A percentile compares a stretch with the other conserved stretches of the same genome.
Conservation (phyloP, 495 filamentous ascomycete genomes). For the Schizothecium vesticola region DNA sequence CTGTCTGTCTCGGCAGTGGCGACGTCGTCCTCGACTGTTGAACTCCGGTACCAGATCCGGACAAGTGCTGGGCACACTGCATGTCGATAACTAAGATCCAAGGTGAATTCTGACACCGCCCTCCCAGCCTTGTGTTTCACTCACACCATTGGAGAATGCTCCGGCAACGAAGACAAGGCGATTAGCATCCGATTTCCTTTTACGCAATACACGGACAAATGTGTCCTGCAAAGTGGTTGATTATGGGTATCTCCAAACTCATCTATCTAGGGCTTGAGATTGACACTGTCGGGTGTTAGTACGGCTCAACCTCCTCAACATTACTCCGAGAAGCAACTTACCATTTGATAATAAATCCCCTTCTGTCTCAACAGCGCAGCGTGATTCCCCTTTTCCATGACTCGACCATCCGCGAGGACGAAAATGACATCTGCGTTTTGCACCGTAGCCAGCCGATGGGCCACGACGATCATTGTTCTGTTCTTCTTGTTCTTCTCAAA, state of each 20-base stretch:
- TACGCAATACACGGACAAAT: neutral
- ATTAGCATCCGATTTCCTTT: neutral
- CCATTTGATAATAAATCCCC: constrained; percentile 54
- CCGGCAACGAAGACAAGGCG: neutral
- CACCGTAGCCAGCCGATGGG: constrained; percentile 56
- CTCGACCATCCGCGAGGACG: constrained; percentile 48
- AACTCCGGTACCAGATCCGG: neutral
- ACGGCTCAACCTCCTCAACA: neutral
- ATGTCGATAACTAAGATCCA: neutral
- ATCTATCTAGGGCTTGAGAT: constrained; percentile 41
- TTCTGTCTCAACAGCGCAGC: constrained; percentile 40
- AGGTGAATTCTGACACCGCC: neutral
- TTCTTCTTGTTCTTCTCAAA: constrained; percentile 59
- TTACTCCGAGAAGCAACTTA: constrained; percentile 28
- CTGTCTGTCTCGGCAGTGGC: no score
- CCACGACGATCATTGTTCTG: constrained; percentile 72
- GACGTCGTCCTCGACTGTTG: neutral
- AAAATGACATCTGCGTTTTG: constrained; percentile 55
- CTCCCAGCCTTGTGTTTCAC: neutral
- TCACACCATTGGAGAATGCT: neutral
- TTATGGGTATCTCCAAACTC: neutral
- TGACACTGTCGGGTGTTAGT: constrained; percentile 38
- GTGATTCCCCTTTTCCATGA: constrained; percentile 52
- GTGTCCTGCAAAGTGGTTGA: neutral
- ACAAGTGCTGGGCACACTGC: neutral